Conservation (phyloP, 495 filamentous ascomycete species). For the Xylaria castorea region DNA sequence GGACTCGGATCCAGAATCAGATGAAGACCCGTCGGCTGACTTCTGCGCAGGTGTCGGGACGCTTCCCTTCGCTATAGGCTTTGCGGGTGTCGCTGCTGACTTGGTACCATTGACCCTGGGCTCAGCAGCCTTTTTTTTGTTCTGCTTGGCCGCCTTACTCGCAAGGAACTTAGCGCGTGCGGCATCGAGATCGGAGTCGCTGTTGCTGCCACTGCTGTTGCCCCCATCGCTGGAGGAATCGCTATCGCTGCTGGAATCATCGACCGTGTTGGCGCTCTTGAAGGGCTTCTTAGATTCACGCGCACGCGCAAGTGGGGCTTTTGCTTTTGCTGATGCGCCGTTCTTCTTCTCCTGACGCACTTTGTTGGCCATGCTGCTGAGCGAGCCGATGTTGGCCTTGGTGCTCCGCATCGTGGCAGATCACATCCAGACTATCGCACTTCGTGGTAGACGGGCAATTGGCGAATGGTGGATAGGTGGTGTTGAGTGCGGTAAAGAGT, state of each 20-base stretch:
- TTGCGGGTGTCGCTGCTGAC: slow-evolving; percentile 16
- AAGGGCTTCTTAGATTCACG: slow-evolving; percentile 28
- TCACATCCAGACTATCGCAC: slow-evolving; percentile 15
- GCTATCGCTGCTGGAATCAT: slow-evolving; percentile 27
- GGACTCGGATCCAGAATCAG: slow-evolving; percentile 35
- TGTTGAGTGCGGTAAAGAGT: neutral
- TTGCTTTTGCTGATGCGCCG: slow-evolving; percentile 25
- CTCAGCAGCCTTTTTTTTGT: slow-evolving; percentile 28
- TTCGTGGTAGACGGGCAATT: slow-evolving; percentile 6
- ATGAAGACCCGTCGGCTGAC: slow-evolving; percentile 1
- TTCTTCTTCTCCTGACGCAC: slow-evolving; percentile 32
- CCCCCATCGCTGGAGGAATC: slow-evolving; percentile 26
- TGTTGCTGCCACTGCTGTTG: slow-evolving; percentile 37
- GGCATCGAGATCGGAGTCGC: slow-evolving; percentile 40
- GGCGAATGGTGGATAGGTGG: neutral
- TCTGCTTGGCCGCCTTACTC: slow-evolving; percentile 30
- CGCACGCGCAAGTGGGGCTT: slow-evolving; percentile 25
- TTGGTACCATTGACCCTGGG: slow-evolving; percentile 26
- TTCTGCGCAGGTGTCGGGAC: slow-evolving; percentile 15
- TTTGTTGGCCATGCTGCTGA: slow-evolving; percentile 37
- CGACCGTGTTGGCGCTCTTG: slow-evolving; percentile 33
- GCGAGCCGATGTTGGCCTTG: slow-evolving; percentile 41
- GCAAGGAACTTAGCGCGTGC: slow-evolving; percentile 37
- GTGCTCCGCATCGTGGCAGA: slow-evolving; percentile 32
- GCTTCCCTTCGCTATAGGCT: slow-evolving; percentile 26